These are phyloP conservation scores for Gaultheria prostrata DNA, from an alignment of 148 eudicot species.

Conservation along the genomic window DNA sequence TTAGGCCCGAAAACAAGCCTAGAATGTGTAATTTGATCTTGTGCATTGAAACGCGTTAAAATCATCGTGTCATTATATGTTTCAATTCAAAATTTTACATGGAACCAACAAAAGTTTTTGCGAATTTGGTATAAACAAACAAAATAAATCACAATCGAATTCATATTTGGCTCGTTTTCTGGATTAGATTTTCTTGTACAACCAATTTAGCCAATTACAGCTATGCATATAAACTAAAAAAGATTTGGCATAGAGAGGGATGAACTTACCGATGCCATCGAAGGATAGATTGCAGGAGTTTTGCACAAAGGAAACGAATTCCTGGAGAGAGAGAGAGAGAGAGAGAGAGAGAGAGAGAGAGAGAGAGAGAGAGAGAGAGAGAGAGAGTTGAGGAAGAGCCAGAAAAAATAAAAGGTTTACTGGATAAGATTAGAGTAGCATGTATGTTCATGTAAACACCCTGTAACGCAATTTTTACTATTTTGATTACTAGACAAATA, in stretches of 20 bases:
- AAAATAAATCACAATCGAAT: background rate
- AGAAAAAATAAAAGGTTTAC: background rate
- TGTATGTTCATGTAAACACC: background rate
- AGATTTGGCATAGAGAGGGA: background rate
- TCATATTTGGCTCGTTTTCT: background rate
- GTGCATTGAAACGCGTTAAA: too few species aligned
- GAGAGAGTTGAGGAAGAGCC: conserved; percentile 17
- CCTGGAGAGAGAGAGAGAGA: background rate
- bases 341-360: conserved; percentile 11
- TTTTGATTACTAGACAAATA: background rate
- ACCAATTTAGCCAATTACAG: background rate
- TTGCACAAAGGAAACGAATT: background rate
- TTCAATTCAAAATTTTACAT: background rate
- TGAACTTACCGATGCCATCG: conserved; percentile 41
- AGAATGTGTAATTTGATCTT: background rate
- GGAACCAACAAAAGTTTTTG: background rate
- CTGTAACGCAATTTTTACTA: background rate
- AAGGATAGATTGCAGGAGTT: conserved; percentile 23
- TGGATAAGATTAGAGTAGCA: background rate
- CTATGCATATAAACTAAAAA: background rate
- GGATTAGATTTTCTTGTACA: background rate
- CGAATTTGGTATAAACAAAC: background rate
- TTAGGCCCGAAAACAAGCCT: background rate
- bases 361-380: conserved; percentile 5
- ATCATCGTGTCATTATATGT: background rate